A percentile compares a stretch with the other conserved stretches of the same genome.
These are phyloP conservation scores for Boletus reticuloceps DNA, from an alignment of 768 basidiomycete species.

Conservation along the genomic window DNA sequence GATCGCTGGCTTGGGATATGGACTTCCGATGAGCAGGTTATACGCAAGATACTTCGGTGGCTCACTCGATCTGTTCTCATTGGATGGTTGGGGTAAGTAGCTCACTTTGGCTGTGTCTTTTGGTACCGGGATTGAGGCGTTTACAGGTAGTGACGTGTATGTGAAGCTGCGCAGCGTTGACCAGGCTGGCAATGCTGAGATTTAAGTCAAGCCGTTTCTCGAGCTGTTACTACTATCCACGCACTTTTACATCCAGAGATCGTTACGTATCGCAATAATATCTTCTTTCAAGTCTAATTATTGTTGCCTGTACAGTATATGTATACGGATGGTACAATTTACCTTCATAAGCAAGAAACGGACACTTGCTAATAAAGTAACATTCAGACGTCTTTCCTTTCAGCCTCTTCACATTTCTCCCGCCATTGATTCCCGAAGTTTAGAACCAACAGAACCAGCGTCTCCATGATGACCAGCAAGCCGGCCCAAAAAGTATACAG, in stretches of 20 bases:
- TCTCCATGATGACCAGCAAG: conserved; percentile 49
- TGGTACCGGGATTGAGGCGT: neutral
- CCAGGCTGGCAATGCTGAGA: conserved; percentile 49
- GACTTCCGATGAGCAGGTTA: conserved; percentile 75
- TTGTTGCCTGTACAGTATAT: neutral
- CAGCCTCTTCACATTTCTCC: conserved; percentile 43
- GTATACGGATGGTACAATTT: neutral
- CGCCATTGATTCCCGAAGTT: conserved; percentile 64
- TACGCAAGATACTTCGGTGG: conserved; percentile 88
- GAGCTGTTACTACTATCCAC: neutral
- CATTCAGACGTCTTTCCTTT: conserved; percentile 23
- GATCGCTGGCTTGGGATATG: conserved; percentile 87
- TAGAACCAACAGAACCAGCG: conserved; percentile 55
- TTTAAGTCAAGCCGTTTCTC: conserved; percentile 26
- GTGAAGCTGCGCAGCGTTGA: conserved; percentile 54
- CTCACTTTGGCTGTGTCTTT: neutral
- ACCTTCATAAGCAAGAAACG: neutral
- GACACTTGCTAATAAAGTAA: neutral
- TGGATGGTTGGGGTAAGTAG: conserved; percentile 79
- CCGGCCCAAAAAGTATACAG: conserved; percentile 43
- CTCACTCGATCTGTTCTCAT: conserved; percentile 72
- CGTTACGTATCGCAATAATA: neutral
- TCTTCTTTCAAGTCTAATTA: neutral
- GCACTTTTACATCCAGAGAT: neutral
- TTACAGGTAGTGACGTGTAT: conserved; percentile 49